Conservation (phyloP, 805 yeast species). For the Candida takata region DNA sequence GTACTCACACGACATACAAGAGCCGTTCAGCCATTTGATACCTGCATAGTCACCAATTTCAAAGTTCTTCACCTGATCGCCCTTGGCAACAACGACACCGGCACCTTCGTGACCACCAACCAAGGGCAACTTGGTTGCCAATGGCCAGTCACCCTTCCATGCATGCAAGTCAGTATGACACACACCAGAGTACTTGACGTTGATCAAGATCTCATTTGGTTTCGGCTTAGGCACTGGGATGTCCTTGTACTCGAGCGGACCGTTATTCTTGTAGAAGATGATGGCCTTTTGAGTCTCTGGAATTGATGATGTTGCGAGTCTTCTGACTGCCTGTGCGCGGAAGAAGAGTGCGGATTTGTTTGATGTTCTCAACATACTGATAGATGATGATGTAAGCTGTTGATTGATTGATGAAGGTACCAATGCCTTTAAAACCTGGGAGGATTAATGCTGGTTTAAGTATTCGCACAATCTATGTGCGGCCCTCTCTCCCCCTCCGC, state of each 20-base stretch:
- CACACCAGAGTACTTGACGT: constrained; percentile 58
- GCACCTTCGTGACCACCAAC: constrained; percentile 70
- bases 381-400: background rate
- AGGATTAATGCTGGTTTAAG: too few species aligned
- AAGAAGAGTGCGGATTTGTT: constrained; percentile 2
- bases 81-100: constrained; percentile 54
- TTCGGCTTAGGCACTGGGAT: constrained; percentile 52
- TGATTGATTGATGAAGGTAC: too few species aligned
- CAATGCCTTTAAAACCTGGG: too few species aligned
- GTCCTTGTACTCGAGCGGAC: constrained; percentile 42
- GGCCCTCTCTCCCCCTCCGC: too few species aligned
- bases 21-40: constrained; percentile 56
- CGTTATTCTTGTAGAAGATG: constrained; percentile 43
- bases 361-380: constrained; percentile 9
- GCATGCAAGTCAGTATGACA: constrained; percentile 64
- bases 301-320: constrained; percentile 23
- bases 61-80: constrained; percentile 49
- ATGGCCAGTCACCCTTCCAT: constrained; percentile 65
- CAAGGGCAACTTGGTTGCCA: constrained; percentile 47
- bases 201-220: constrained; percentile 48
- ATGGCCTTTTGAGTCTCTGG: constrained; percentile 48
- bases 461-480: too few species aligned
- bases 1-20: constrained; percentile 54
- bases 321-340: constrained; percentile 9
- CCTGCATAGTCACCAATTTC: constrained; percentile 57